Base-by-base conservation (phyloP, 2,329 filamentous ascomycete genomes). In the Pseudocercospora macadamiae region DNA sequence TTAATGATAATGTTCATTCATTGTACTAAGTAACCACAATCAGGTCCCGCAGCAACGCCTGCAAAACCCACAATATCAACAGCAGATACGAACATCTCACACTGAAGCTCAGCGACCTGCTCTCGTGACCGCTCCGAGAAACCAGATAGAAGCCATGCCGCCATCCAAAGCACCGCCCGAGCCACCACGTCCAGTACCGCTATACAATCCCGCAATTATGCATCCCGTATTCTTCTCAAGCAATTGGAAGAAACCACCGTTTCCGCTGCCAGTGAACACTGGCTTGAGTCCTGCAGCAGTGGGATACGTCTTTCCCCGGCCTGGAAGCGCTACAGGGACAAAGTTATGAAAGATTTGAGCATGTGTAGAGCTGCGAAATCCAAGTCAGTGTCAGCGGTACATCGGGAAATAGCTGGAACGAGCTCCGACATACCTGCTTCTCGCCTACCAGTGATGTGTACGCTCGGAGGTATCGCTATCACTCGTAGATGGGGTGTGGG, bases 181-280 rank as follows among this genome's bases (percentile, higher is more conserved):
- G 18, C 51, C 55, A 21, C n/a, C 56, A 30, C 16, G 36, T 4
- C 55, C 55, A 3, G 7, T 47, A 14, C 23, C 68, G 7, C 47
- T 64, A 4, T 83, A 82, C 69, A 81, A 89, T 70, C 77, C 84
- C 8, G 84, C 89, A 1, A 80, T 79, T 36, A 77, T 84, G 23
- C 89, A 93, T 65, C 89, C 89, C 0, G 89, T 91, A 1, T 93
- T 93, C 75, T 91, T 92, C 76, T 89, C 88, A 0, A 78, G 84
- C 26, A 80, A 80, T 52, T 75, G 90, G 51, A 82, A 82, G 58
- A 83, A 81, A 66, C 79, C 82, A 2, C 82, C 85, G 4, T 77
- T 80, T 19, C 70, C 76, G 0, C 66, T 79, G 58, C 75, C 74
- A 10, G 63, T 72, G 14, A 72, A 72, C 42, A 70, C 72, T 19